phyloP scores from a whole-genome alignment of 768 basidiomycete species.

The Lentinus tigrinus region DNA sequence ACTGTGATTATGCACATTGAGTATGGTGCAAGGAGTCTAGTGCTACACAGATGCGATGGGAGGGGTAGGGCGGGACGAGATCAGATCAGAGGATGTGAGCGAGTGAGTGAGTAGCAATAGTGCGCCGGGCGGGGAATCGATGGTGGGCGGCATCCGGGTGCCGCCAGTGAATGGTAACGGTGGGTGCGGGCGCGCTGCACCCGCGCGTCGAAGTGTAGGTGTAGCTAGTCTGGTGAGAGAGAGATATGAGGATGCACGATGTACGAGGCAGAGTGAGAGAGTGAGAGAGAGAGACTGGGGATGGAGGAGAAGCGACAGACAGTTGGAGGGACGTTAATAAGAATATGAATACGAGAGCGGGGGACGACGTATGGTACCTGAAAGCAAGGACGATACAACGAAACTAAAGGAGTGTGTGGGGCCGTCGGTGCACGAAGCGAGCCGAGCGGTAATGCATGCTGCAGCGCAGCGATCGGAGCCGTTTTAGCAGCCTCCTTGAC shows the following conservation, averaged over 20 bases:
- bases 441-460: neutral
- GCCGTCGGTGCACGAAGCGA: neutral
- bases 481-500: neutral
- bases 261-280: neutral
- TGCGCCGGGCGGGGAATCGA: neutral
- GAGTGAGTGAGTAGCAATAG: neutral
- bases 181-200: neutral
- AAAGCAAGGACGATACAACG: neutral
- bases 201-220: neutral
- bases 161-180: neutral
- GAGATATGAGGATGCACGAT: no score
- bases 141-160: neutral
- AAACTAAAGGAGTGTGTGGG: neutral
- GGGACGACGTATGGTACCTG: constrained; percentile 8
- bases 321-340: no score
- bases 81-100: neutral
- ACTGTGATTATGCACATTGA: neutral
- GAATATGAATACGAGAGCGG: constrained; percentile 2
- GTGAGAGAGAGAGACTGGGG: neutral
- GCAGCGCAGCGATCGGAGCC: neutral
- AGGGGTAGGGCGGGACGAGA: neutral
- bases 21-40: neutral
- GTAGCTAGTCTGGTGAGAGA: neutral
- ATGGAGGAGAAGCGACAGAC: no score
- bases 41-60: constrained; percentile 1